Evolutionary conservation across 108 stramenopile species (phyloP).

Genomic region (Skeletonema menzelii): DNA sequence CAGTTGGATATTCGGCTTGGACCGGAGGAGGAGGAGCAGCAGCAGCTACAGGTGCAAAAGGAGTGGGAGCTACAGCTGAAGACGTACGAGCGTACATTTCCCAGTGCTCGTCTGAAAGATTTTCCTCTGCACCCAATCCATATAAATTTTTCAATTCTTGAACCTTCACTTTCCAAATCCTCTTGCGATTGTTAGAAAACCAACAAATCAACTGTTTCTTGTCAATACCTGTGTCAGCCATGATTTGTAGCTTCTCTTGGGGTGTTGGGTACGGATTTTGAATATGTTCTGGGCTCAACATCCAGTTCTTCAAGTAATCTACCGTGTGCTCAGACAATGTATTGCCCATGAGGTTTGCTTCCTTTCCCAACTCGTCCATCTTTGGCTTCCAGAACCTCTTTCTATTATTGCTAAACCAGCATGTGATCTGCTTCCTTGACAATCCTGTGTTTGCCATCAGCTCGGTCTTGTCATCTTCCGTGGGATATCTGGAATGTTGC

Average conservation of each 20-base stretch:
- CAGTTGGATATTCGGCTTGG: neutral
- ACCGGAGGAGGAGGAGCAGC: neutral
- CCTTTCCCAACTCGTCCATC: neutral
- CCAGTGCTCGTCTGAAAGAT: conserved; percentile 1
- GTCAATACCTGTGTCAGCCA: conserved; percentile 11
- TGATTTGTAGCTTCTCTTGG: conserved; percentile 15
- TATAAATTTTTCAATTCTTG: neutral
- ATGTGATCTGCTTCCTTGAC: neutral
- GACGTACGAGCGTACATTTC: neutral
- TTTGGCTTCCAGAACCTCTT: conserved; percentile 1
- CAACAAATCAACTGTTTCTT: conserved; percentile 1
- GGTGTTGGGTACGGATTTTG: conserved; percentile 24
- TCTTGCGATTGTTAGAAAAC: neutral
- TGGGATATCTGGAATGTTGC: neutral
- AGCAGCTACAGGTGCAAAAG: neutral
- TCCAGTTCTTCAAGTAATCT: conserved; percentile 29
- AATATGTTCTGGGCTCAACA: conserved; percentile 24
- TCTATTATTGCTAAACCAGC: conserved; percentile 3
- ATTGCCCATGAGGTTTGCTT: neutral
- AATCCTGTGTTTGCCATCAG: neutral
- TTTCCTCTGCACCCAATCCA: neutral
- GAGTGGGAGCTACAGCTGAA: neutral
- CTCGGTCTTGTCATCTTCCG: neutral
- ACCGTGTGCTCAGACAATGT: conserved; percentile 12
- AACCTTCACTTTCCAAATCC: neutral